These are phyloP conservation scores for Diaporthe aspalathi DNA, from an alignment of 2,329 filamentous ascomycete genomes.

Conservation along the genomic window DNA sequence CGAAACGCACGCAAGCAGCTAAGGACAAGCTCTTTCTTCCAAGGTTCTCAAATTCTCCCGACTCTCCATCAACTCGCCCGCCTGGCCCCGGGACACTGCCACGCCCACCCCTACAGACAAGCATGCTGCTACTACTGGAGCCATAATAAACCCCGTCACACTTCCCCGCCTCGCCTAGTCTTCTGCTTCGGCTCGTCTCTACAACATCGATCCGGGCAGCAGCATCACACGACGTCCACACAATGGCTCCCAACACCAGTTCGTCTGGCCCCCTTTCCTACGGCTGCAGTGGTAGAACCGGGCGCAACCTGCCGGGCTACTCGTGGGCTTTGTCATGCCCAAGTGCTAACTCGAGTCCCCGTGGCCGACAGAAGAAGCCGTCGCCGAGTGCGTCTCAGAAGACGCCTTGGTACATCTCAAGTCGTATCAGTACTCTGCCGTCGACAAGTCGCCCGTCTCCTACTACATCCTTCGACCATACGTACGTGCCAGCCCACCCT, in stretches of 20 bases:
- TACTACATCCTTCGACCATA: conserved; percentile 95
- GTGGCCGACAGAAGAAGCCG: conserved; percentile 59
- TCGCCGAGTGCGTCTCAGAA: conserved; percentile 83
- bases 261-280: conserved; percentile 22
- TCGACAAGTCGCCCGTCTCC: conserved; percentile 95
- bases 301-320: not conserved
- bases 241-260: conserved; percentile 40
- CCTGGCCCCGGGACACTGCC: conserved; percentile 26
- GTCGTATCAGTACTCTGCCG: conserved; percentile 96
- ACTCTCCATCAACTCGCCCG: conserved; percentile 21
- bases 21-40: conserved; percentile 28
- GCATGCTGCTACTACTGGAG: conserved; percentile 24
- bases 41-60: conserved; percentile 22
- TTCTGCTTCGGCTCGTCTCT: not conserved
- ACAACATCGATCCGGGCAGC: conserved; percentile 8
- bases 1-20: conserved; percentile 21
- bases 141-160: conserved; percentile 11
- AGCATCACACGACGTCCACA: conserved; percentile 3
- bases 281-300: not conserved
- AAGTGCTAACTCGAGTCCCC: conserved; percentile 17
- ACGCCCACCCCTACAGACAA: conserved; percentile 13
- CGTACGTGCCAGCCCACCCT: conserved; percentile 66
- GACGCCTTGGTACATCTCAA: conserved; percentile 92
- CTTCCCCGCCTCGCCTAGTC: not conserved
- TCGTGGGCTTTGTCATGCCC: not conserved